Conservation (phyloP, 805 yeast species). For the Wickerhamiella sergipiensis region DNA sequence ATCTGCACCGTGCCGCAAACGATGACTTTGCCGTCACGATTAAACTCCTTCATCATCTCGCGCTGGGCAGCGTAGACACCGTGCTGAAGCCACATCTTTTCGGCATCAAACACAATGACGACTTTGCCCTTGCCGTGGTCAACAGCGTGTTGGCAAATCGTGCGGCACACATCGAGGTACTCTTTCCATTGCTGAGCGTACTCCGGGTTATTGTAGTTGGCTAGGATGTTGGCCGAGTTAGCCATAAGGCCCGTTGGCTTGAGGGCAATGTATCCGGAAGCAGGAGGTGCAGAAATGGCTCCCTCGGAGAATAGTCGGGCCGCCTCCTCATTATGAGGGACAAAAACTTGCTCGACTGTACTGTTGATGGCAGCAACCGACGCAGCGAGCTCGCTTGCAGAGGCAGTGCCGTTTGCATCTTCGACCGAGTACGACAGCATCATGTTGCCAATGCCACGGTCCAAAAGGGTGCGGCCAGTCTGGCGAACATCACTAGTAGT, state of each 20-base stretch:
- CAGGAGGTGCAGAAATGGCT: constrained; percentile 46
- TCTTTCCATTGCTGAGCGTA: constrained; percentile 38
- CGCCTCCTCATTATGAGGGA: constrained; percentile 37
- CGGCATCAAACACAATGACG: constrained; percentile 74
- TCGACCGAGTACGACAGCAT: constrained; percentile 91
- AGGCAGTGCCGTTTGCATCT: constrained; percentile 61
- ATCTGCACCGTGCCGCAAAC: constrained; percentile 89
- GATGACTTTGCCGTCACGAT: constrained; percentile 42
- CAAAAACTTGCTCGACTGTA: constrained; percentile 56
- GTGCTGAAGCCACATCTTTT: constrained; percentile 71
- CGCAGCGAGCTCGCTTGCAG: constrained; percentile 30
- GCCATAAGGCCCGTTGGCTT: constrained; percentile 84
- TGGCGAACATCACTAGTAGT: constrained; percentile 50
- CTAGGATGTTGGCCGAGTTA: constrained; percentile 61
- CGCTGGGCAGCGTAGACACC: constrained; percentile 89
- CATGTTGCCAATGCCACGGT: constrained; percentile 78
- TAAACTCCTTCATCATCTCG: constrained; percentile 58
- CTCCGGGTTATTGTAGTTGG: constrained; percentile 43
- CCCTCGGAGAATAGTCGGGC: constrained; percentile 16
- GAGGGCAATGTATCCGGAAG: constrained; percentile 85
- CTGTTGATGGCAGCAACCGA: constrained; percentile 29
- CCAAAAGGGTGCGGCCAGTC: constrained; percentile 53
- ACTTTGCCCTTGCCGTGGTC: constrained; percentile 33
- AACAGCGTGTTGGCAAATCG: constrained; percentile 40
- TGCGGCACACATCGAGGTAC: constrained; percentile 52